Base-by-base conservation (phyloP, 345 rosid genomes). In the Ceriops tagal region DNA sequence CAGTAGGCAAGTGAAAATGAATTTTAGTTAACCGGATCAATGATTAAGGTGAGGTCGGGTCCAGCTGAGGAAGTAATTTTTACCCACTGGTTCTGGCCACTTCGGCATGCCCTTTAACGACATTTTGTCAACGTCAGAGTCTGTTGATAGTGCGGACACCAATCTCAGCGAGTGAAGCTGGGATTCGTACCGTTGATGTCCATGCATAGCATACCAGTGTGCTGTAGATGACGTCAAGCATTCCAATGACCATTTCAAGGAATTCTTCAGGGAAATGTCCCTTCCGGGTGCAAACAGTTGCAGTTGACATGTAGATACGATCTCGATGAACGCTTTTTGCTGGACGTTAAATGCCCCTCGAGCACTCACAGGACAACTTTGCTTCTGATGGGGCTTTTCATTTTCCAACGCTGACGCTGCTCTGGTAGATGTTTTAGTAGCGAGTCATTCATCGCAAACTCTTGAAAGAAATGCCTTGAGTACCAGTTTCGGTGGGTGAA, bases 171-270 rank as follows among this genome's bases (percentile, higher is more conserved):
- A 93, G 99, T 67, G 92, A 96, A 20, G 88, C 88, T 47, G 97
- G 63, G 8, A 89, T 95, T 78, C 92, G 96, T 13, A 88, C 99
- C 0, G 96, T 95, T 52, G 99, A 92, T 69, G 96, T 92, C 97
- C 0, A 95, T 92, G 99, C 99, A 90, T 77, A 92, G 99, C 77
- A 90, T 92, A 56, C 79, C 97, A 34, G 99, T 95, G 97, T 75
- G 96, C 92, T 4, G 91, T 84, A 1, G 96, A 91, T 70, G 98
- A 89, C 9, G 86, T 93, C 66, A 71, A 81, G 68, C 82, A 88
- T 69, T 83, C 99, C 0, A 90, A 88, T 19, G 79, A 86, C 68
- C 97, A 90, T 73, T 95, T 92, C 87, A 92, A 88, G 89, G 97
- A 90, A 67, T 92, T 84, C 65, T 95, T 90, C 80, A 72, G 71